A percentile compares a stretch with the other conserved stretches of the same genome.
Conservation (phyloP, 106 monocot genomes). For the Narthecium ossifragum region DNA sequence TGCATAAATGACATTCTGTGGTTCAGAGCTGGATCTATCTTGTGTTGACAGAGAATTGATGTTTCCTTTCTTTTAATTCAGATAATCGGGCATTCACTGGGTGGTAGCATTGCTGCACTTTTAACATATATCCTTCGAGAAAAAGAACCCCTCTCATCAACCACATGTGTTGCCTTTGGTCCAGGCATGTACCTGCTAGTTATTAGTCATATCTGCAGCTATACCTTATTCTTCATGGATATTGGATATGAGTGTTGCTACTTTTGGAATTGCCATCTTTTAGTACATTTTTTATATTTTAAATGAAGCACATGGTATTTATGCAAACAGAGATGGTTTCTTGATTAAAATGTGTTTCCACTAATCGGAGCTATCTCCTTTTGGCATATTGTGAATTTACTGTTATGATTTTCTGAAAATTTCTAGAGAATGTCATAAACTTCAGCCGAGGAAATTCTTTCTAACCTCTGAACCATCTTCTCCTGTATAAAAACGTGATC, state of each 20-base stretch:
- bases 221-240: not conserved
- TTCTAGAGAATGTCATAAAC: too few relatives aligned
- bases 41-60: not conserved
- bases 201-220: not conserved
- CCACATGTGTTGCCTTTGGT: conserved; percentile 55
- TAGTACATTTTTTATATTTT: not conserved
- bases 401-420: too few relatives aligned
- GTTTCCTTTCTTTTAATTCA: conserved; percentile 5
- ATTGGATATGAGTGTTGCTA: not conserved
- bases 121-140: conserved; percentile 61
- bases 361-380: not conserved
- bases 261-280: not conserved
- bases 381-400: not conserved
- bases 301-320: too few relatives aligned
- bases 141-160: conserved; percentile 40
- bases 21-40: too few relatives aligned
- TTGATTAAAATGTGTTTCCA: too few relatives aligned
- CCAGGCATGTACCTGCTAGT: conserved; percentile 29
- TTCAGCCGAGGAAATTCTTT: too few relatives aligned
- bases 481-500: too few relatives aligned
- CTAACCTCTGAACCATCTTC: too few relatives aligned
- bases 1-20: too few relatives aligned
- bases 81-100: conserved; percentile 64
- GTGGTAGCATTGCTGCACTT: conserved; percentile 57
- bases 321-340: too few relatives aligned